Conservation (phyloP, 495 filamentous ascomycete species). For the Podospora fimiseda region DNA sequence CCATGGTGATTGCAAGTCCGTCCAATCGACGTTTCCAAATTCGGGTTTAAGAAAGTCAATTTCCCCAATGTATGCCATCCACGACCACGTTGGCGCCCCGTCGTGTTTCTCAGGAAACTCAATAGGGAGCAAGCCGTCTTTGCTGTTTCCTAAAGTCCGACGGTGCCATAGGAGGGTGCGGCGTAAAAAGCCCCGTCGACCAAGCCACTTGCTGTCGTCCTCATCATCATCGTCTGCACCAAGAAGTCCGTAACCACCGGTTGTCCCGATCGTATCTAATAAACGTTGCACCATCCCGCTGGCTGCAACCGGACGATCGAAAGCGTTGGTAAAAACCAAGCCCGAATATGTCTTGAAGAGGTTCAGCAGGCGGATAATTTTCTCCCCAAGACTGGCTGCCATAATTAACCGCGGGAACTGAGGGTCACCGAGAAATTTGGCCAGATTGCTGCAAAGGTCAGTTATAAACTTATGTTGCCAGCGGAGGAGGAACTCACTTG, state of each 20-base stretch:
- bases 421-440: constrained; percentile 27
- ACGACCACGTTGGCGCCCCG: constrained; percentile 16
- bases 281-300: constrained; percentile 25
- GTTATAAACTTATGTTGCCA: neutral
- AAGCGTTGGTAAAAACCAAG: constrained; percentile 14
- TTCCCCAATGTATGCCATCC: constrained; percentile 21
- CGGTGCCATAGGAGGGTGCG: constrained; percentile 24
- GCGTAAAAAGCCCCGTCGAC: constrained; percentile 5
- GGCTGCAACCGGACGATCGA: constrained; percentile 27
- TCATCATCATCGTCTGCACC: constrained; percentile 6
- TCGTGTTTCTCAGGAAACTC: constrained; percentile 6
- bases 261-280: constrained; percentile 2
- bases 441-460: constrained; percentile 24
- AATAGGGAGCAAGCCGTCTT: too few species aligned
- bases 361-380: constrained; percentile 22
- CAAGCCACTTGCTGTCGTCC: neutral
- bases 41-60: constrained; percentile 16
- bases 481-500: constrained; percentile 21
- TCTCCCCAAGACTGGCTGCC: constrained; percentile 3
- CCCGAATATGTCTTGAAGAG: constrained; percentile 28
- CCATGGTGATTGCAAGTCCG: neutral
- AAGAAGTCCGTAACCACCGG: constrained; percentile 20
- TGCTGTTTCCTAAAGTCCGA: too few species aligned
- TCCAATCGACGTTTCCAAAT: constrained; percentile 15
- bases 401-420: constrained; percentile 24